Evolutionary conservation across 108 stramenopile species (phyloP), one percentile per base, ranked within the genome.

Genomic region (Cyclostephanos tholiformis): DNA sequence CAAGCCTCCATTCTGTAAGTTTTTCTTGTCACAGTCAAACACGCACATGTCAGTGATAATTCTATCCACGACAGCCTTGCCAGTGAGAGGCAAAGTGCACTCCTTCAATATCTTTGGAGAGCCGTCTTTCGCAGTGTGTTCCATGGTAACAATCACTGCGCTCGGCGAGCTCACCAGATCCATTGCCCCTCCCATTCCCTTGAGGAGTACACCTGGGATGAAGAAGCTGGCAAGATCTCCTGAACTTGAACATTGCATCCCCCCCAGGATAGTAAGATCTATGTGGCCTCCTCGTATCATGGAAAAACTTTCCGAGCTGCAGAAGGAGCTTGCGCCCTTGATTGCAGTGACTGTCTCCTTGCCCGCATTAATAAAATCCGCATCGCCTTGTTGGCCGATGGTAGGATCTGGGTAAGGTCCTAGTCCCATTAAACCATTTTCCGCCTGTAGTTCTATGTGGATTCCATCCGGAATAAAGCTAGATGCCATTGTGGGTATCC

Each of bases 101-200:
- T 82, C 46, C 17, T 90, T 72, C 80, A 96, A 69, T 56, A 97
- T 93, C 79, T 97, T 97, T 29, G 89, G 92, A 14, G 86, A 82
- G 10, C 91, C 94, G 76, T 91, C 85, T 83, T 95, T 96, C 13
- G 92, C 91, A 13, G 82, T 87, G 74, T 97, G 97, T 58, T 97
- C 97, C 97, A 97, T 96, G 17, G 97, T 96, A 0, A 97, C 94
- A 26, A 97, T 91, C 3, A 97, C 97, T 52, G 90, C 79, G 29
- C 90, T 83, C 7, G 86, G 84, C 8, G 90, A 89, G 16, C 86
- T 77, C 6, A 97, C 95, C 43, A 97, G 73, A 75, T 97, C 97
- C 97, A 97, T 97, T 30, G 97, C 97, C 36, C 97, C 93, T n/a
- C 93, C 94, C 94, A 95, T 95, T 38, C 92, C 94, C 74, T 97